These are phyloP conservation scores for Paraconiothyrium sp. DNA, from an alignment of 2,329 filamentous ascomycete species.

Conservation along the genomic window DNA sequence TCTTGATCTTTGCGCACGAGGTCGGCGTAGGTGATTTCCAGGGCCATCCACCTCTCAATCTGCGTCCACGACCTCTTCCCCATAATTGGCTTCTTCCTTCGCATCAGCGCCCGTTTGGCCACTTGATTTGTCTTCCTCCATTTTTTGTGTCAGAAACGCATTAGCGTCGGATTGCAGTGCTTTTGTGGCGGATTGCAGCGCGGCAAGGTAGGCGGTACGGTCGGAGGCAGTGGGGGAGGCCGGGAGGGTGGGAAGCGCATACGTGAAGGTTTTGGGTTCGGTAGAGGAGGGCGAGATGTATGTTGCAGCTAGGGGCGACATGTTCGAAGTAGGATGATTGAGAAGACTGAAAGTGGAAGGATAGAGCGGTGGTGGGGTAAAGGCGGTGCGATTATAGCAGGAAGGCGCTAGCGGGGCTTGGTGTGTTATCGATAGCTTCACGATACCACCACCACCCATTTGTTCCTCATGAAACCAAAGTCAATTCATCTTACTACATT, in stretches of 20 bases:
- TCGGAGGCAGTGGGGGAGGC: conserved; percentile 6
- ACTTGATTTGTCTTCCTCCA: conserved; percentile 72
- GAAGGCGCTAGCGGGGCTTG: neutral
- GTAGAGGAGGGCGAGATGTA: conserved; percentile 63
- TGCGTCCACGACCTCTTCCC: conserved; percentile 77
- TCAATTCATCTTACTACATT: too few relatives aligned
- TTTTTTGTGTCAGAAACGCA: conserved; percentile 72
- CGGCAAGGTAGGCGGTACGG: conserved; percentile 67
- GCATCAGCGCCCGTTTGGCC: conserved; percentile 42
- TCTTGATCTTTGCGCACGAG: neutral
- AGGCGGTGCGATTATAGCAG: neutral
- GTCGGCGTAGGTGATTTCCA: neutral
- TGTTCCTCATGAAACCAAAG: too few relatives aligned
- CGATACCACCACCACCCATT: too few relatives aligned
- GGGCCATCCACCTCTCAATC: conserved; percentile 50
- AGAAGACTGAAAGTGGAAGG: neutral
- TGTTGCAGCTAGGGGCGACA: conserved; percentile 54
- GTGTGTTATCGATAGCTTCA: too few relatives aligned
- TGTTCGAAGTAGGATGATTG: conserved; percentile 5
- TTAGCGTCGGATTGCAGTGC: conserved; percentile 72
- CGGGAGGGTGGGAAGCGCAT: conserved; percentile 21
- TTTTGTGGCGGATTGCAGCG: conserved; percentile 64
- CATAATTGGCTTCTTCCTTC: conserved; percentile 77
- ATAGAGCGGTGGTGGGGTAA: neutral
- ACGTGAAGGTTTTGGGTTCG: conserved; percentile 24